Percentiles rank a stretch among this genome's conserved stretches.
Conservation (phyloP, 2,329 filamentous ascomycete species). For the Ampelomyces quisqualis region DNA sequence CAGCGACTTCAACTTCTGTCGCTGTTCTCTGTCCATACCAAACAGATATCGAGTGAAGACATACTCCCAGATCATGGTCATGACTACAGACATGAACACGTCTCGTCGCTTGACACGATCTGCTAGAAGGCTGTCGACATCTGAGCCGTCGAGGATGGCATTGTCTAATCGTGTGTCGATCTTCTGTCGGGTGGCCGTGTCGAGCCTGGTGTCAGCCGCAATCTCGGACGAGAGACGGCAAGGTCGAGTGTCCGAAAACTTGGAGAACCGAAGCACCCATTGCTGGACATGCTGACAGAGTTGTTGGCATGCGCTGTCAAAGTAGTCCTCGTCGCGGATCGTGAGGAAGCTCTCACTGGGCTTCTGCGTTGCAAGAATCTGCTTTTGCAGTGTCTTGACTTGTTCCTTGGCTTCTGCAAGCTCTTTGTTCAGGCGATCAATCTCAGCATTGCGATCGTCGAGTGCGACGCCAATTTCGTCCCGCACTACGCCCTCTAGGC, state of each 20-base stretch:
- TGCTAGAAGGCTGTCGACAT: constrained; percentile 82
- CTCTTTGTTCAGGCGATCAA: constrained; percentile 73
- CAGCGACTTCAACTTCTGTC: constrained; percentile 93
- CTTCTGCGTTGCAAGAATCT: constrained; percentile 58
- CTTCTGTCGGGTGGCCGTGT: constrained; percentile 61
- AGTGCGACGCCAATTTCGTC: constrained; percentile 65
- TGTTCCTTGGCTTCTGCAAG: constrained; percentile 69
- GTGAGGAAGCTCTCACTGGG: constrained; percentile 73
- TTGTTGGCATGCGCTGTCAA: constrained; percentile 89
- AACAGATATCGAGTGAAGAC: constrained; percentile 98
- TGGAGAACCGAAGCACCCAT: constrained; percentile 97
- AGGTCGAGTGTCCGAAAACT: constrained; percentile 89
- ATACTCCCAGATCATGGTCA: constrained; percentile 99
- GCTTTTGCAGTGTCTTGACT: constrained; percentile 60
- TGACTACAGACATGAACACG: constrained; percentile 97
- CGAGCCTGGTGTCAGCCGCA: constrained; percentile 58
- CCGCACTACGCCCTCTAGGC: constrained; percentile 62
- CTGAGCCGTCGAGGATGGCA: constrained; percentile 86
- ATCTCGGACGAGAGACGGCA: constrained; percentile 83
- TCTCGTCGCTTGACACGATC: constrained; percentile 88
- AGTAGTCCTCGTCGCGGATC: constrained; percentile 88
- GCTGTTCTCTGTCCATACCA: constrained; percentile 96
- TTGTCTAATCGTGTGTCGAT: constrained; percentile 94
- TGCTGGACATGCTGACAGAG: constrained; percentile 95
- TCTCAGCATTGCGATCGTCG: constrained; percentile 81